Conservation (phyloP, 2,329 filamentous ascomycete genomes). For the Diaporthe sp. region DNA sequence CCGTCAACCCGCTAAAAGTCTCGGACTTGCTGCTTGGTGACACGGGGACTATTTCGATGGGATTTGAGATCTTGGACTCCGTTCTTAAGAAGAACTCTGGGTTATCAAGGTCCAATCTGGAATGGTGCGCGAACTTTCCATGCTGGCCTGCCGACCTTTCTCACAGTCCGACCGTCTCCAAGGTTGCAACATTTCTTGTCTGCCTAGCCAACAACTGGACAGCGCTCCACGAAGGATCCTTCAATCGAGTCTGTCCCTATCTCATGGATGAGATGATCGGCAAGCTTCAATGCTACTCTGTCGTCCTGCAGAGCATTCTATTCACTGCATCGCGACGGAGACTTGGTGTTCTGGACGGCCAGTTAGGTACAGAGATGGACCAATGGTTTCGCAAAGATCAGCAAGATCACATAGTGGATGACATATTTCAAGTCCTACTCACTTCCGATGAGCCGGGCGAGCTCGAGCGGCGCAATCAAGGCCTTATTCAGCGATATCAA, state of each 20-base stretch:
- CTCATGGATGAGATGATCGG: conserved; percentile 47
- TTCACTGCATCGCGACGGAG: conserved; percentile 43
- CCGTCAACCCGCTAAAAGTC: conserved; percentile 40
- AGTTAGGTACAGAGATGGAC: conserved; percentile 37
- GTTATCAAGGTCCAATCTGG: conserved; percentile 42
- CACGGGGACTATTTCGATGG: conserved; percentile 43
- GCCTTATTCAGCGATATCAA: conserved; percentile 35
- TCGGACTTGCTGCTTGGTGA: not conserved
- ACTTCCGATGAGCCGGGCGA: conserved; percentile 16
- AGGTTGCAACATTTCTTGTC: conserved; percentile 57
- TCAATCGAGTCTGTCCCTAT: conserved; percentile 42
- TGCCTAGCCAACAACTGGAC: conserved; percentile 55
- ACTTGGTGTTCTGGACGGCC: conserved; percentile 39
- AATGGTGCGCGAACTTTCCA: conserved; percentile 52
- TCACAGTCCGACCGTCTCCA: conserved; percentile 38
- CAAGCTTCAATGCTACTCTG: conserved; percentile 44
- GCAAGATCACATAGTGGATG: conserved; percentile 30
- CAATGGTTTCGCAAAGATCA: conserved; percentile 41
- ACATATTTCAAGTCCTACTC: not conserved
- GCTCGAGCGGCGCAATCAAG: conserved; percentile 36
- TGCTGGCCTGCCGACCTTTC: conserved; percentile 22
- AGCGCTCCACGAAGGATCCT: conserved; percentile 39
- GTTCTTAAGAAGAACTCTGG: conserved; percentile 51
- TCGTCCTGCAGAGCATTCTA: conserved; percentile 43
- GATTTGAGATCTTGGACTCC: conserved; percentile 47